Evolutionary conservation across 495 filamentous ascomycete genomes (phyloP), one percentile per base, ranked within the genome.

Genomic region (Thozetella sp.): DNA sequence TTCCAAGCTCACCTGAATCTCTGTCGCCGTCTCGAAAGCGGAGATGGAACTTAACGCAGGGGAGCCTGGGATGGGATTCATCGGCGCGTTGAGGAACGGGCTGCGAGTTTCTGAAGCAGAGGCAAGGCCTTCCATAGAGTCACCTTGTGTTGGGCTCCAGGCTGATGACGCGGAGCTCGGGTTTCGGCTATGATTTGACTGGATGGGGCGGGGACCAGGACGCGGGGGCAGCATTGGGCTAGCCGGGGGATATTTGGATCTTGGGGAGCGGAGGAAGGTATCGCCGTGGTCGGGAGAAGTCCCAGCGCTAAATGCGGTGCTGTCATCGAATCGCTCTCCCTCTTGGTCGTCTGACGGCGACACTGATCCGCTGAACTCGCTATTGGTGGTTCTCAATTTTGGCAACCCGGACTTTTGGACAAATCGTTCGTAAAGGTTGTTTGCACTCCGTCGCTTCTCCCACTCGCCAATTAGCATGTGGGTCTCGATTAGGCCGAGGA

Each of bases 401-500:
- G 30, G 6, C 30, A 6, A 17, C 30, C 30, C 30, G 17, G 6
- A 17, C 30, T 17, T 37, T 17, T 37, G 30, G 30, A 37, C 30
- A 37, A 37, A 37, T 9, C 17, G 9, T 17, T 37, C 30, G 30
- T 17, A 17, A 17, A 37, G 30, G 6, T 37, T 37, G 9, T 37
- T 6, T 37, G 30, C 30, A 6, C 9, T 37, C 9, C 9, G 17
- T 17, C 30, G 30, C 30, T 37, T 37, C 30, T 37, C 30, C 13
- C 25, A 25, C 11, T 37, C 56, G 1, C 25, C 2, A 2, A 66
- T 34, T 46, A 64, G 24, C 63, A 68, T 71, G 22, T 61, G 22
- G 25, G 56, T 19, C 25, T 58, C 55, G 25, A 66, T 63, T 12
- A 59, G 30, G 6, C 59, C 55, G 13, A 71, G 45, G 24, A 67